These are phyloP conservation scores for Eucalyptus fibrosa DNA, from an alignment of 345 rosid species.

Conservation along the genomic window DNA sequence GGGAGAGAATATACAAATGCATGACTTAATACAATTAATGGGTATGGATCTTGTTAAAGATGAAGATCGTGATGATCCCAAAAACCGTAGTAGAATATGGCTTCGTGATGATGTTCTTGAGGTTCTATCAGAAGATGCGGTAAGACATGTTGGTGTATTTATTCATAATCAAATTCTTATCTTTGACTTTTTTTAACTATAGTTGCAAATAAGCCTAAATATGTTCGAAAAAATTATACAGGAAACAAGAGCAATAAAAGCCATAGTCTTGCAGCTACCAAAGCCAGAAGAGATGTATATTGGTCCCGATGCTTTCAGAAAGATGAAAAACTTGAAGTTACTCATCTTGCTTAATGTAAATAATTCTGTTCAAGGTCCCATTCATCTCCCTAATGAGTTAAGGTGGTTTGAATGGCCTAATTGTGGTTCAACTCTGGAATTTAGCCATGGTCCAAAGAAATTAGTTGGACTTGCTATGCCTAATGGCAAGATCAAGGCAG, in stretches of 20 bases:
- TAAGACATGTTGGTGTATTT: no score
- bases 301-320: not conserved
- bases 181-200: no score
- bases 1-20: rapidly evolving
- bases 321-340: not conserved
- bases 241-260: not conserved
- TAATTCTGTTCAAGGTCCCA: not conserved
- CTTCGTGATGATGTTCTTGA: no score
- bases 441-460: no score
- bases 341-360: not conserved
- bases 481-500: rapidly evolving
- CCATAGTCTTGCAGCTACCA: not conserved
- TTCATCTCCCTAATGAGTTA: not conserved
- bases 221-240: not conserved
- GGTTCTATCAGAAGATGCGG: no score
- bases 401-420: not conserved
- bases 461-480: no score
- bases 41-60: no score
- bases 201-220: no score
- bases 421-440: no score
- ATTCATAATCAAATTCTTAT: no score
- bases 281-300: not conserved
- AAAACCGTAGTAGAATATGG: rapidly evolving
- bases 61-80: no score
- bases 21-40: no score